Percentiles rank a stretch among this genome's conserved stretches.
Conservation (phyloP, 2,329 filamentous ascomycete species). For the Microsporum audouinii region DNA sequence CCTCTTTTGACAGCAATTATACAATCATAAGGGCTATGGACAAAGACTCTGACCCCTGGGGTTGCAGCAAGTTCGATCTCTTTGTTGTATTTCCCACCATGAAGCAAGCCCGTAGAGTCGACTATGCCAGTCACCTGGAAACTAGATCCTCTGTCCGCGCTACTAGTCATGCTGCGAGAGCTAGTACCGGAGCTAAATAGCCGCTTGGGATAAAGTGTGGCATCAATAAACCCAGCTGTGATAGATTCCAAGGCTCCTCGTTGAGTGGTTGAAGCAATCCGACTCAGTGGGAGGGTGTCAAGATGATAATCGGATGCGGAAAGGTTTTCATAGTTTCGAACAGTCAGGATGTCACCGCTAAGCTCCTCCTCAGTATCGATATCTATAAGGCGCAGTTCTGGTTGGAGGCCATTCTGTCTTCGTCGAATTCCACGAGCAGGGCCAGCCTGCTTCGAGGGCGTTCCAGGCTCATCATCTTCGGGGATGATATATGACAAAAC, state of each 20-base stretch:
- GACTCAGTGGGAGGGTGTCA: slow-evolving; percentile 65
- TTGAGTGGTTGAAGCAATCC: slow-evolving; percentile 53
- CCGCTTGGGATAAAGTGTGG: slow-evolving; percentile 71
- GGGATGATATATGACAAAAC: slow-evolving; percentile 81
- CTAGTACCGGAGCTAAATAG: slow-evolving; percentile 83
- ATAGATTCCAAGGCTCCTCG: slow-evolving; percentile 67
- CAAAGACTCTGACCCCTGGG: slow-evolving; percentile 69
- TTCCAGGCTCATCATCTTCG: slow-evolving; percentile 52
- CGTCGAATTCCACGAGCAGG: slow-evolving; percentile 56
- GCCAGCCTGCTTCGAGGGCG: slow-evolving; percentile 24
- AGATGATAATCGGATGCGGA: slow-evolving; percentile 88
- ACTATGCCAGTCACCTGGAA: slow-evolving; percentile 40
- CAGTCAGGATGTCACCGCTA: slow-evolving; percentile 72
- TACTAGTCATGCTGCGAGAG: slow-evolving; percentile 46
- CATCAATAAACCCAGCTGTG: slow-evolving; percentile 72
- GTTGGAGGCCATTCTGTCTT: slow-evolving; percentile 67
- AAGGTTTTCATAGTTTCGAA: slow-evolving; percentile 77
- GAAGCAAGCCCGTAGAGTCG: slow-evolving; percentile 43
- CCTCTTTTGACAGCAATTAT: slow-evolving; percentile 85
- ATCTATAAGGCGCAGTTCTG: slow-evolving; percentile 84
- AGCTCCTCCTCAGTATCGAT: slow-evolving; percentile 70
- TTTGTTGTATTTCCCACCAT: slow-evolving; percentile 27
- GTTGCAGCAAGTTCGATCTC: slow-evolving; percentile 39
- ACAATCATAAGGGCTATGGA: slow-evolving; percentile 93
- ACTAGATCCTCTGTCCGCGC: slow-evolving; percentile 47